Conservation (phyloP, 1,284 basidiomycete species). For the Trichosporon faecale region DNA sequence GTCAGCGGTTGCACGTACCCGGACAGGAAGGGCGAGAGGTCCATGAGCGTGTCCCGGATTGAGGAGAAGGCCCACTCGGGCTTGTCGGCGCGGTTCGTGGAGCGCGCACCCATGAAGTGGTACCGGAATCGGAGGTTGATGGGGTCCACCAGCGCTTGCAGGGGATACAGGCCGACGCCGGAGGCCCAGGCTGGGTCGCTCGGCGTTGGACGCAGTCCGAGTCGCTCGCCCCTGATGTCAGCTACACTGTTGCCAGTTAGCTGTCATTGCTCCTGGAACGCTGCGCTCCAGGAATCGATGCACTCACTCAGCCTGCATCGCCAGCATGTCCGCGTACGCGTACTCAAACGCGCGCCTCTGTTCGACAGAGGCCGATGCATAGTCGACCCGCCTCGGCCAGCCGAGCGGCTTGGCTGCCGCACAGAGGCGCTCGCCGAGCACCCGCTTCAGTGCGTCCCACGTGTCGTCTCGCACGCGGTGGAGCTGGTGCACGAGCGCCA, state of each 20-base stretch:
- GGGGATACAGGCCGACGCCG: conserved; percentile 64
- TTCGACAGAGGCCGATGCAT: conserved; percentile 56
- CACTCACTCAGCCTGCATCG: conserved; percentile 64
- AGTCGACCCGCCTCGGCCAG: conserved; percentile 75
- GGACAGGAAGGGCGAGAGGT: conserved; percentile 75
- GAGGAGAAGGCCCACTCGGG: conserved; percentile 98
- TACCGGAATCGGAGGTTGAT: conserved; percentile 87
- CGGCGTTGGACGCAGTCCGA: conserved; percentile 39
- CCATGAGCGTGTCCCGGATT: conserved; percentile 75
- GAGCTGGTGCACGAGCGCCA: conserved; percentile 56
- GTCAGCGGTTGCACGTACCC: conserved; percentile 71
- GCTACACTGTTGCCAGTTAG: neutral
- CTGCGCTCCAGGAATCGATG: no score
- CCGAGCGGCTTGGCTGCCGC: conserved; percentile 66
- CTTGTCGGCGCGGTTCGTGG: conserved; percentile 93
- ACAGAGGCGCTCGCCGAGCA: conserved; percentile 62
- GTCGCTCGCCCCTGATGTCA: conserved; percentile 56
- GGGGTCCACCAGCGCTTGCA: conserved; percentile 80
- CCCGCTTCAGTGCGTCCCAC: conserved; percentile 68
- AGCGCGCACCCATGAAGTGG: conserved; percentile 83
- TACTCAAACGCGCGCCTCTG: conserved; percentile 66
- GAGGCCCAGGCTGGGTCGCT: conserved; percentile 17
- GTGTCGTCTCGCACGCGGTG: conserved; percentile 62
- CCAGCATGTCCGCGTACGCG: conserved; percentile 70
- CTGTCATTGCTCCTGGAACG: neutral